Percentiles rank a stretch among this genome's conserved stretches.
Evolutionary conservation across 192 early-diverging fungal genomes (phyloP).

Genomic region (Cetraspora pellucida): DNA sequence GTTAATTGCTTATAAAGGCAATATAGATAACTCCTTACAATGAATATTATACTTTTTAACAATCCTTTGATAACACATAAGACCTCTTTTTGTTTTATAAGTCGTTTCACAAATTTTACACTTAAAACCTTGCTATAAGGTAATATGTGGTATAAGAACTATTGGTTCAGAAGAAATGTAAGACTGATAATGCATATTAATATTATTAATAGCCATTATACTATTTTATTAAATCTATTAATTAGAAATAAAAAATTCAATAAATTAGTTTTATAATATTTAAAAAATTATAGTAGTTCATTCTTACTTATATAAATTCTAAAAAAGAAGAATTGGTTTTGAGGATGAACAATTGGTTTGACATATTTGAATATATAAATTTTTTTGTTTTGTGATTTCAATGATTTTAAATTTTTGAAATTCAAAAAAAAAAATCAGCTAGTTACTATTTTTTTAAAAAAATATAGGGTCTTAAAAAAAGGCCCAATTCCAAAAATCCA

Average conservation of each 20-base stretch:
- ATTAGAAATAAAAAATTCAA: background rate
- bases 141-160: background rate
- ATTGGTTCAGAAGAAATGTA: too few relatives aligned
- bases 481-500: too few relatives aligned
- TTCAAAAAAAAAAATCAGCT: too few relatives aligned
- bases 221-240: background rate
- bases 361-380: background rate
- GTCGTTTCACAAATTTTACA: background rate
- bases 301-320: background rate
- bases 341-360: background rate
- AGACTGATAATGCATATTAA: background rate
- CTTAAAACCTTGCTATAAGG: background rate
- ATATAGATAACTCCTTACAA: background rate
- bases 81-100: conserved; percentile 2
- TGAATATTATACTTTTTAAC: background rate
- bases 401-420: too few relatives aligned
- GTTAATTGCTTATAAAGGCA: background rate
- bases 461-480: too few relatives aligned
- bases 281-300: background rate
- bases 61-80: background rate
- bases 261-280: background rate
- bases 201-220: too few relatives aligned
- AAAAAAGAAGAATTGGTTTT: background rate
- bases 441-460: too few relatives aligned
- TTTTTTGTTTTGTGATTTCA: too few relatives aligned